Evolutionary conservation across 106 monocot species (phyloP), one percentile per base, ranked within the genome.

Genomic region (Triglochin maritima): DNA sequence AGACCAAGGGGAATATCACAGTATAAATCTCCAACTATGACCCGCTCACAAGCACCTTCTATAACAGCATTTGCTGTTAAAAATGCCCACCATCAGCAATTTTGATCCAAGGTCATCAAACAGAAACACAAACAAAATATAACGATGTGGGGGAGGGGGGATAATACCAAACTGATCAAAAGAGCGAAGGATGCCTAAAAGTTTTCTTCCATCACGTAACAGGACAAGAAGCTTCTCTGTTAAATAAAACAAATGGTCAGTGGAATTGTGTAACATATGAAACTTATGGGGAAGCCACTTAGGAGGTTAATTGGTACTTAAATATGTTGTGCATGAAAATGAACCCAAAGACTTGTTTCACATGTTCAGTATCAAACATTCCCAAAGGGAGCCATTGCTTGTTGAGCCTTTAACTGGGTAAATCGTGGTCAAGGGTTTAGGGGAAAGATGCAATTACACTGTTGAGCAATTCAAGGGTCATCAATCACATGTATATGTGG

Each of bases 111-210:
- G 16, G 7, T 15, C 12, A 69, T 16, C 3, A 41, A 17, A 67
- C n/a, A 46, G 41, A 46, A 7, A 50, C 10, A 7, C 10, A 13
- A 14, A 48, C 7, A 47, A 11, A 29, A 42, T 42, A 11, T 8
- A 69, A 42, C 0, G 12, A 43, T 62, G 44, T 13, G 1, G 9
- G 46, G 9, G 12, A 63, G 9, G 11, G 12, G 52, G 52, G 53
- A 57, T 47, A 47, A 59, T 92, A 98, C 96, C 96, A 82, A 88
- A 98, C 78, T 98, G 96, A 69, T 98, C 96, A 65, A 98, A 98
- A 43, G 96, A 98, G 48, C 96, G 88, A 53, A 98, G 91, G 66
- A 92, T 88, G 62, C 96, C 96, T 54, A 98, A 68, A 65, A 98
- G 82, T 71, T 98, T 98, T 46, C 96, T 69, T 9, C 96, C 96